Percentiles rank a stretch among this genome's conserved stretches.
phyloP scores from a whole-genome alignment of 345 rosid species.

The Camelina neglecta region DNA sequence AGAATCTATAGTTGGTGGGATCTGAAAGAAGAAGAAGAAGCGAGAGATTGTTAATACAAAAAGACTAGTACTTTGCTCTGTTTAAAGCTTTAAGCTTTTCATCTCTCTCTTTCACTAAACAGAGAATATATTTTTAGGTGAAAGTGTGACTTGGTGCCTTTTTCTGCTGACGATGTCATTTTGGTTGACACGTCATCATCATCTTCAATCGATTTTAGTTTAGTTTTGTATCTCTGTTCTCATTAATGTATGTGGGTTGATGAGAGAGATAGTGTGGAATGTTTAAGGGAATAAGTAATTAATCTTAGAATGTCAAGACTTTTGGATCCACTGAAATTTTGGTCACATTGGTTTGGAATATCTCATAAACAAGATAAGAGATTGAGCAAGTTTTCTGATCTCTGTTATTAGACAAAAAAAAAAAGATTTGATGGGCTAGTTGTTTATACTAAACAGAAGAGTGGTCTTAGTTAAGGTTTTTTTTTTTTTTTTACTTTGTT shows the following conservation, averaged over 20 bases:
- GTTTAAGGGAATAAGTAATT: no score
- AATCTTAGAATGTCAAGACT: no score
- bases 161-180: slow-evolving; percentile 15
- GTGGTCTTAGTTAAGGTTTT: not conserved
- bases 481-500: slow-evolving; percentile 1
- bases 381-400: not conserved
- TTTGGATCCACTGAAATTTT: no score
- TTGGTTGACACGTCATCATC: slow-evolving; percentile 31
- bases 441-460: not conserved
- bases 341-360: not conserved
- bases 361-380: not conserved
- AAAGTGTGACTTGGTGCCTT: slow-evolving; percentile 27
- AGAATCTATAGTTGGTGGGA: slow-evolving; percentile 9
- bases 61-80: not conserved
- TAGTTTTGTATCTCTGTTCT: no score
- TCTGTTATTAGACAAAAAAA: not conserved
- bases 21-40: slow-evolving; percentile 9
- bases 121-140: slow-evolving; percentile 24
- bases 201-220: not conserved
- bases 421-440: not conserved
- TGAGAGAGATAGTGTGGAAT: no score
- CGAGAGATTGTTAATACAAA: not conserved
- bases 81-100: slow-evolving; percentile 7
- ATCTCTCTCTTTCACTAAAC: slow-evolving; percentile 1
- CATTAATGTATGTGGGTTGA: no score